Conservation (phyloP, 2,329 filamentous ascomycete genomes). For the Epichloe aotearoae region DNA sequence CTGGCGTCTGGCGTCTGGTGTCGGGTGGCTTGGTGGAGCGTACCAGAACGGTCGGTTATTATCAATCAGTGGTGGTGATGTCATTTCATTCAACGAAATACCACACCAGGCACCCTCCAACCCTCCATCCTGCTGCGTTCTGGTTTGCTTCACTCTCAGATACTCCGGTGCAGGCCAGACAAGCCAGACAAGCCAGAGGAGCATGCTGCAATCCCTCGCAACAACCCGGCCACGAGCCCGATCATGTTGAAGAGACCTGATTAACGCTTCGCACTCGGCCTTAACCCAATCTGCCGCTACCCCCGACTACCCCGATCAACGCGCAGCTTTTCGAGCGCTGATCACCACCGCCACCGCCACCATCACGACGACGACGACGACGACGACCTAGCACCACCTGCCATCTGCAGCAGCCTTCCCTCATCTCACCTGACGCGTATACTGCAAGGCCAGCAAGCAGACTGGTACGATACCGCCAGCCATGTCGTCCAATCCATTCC, state of each 20-base stretch:
- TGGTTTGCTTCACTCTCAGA: no score
- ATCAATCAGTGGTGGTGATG: no score
- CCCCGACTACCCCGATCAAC: no score
- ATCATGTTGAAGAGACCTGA: neutral
- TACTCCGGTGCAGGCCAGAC: no score
- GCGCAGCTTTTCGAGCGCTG: neutral
- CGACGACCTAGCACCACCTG: neutral
- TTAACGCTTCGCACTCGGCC: neutral
- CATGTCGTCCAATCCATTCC: conserved; percentile 15
- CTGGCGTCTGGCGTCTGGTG: no score
- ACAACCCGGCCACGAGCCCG: conserved; percentile 4
- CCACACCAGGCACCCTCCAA: no score
- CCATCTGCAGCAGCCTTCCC: neutral
- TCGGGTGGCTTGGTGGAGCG: no score
- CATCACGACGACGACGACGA: neutral
- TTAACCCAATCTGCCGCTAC: neutral
- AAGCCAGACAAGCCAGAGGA: neutral
- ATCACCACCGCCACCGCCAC: neutral
- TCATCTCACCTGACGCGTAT: neutral
- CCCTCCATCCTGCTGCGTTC: no score
- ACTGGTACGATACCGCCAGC: neutral
- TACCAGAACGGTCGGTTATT: no score
- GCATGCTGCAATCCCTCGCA: conserved; percentile 2
- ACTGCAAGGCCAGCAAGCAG: neutral
- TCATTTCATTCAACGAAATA: no score